Evolutionary conservation across 257 asterid species (phyloP).

Genomic region (Gentiana straminea): DNA sequence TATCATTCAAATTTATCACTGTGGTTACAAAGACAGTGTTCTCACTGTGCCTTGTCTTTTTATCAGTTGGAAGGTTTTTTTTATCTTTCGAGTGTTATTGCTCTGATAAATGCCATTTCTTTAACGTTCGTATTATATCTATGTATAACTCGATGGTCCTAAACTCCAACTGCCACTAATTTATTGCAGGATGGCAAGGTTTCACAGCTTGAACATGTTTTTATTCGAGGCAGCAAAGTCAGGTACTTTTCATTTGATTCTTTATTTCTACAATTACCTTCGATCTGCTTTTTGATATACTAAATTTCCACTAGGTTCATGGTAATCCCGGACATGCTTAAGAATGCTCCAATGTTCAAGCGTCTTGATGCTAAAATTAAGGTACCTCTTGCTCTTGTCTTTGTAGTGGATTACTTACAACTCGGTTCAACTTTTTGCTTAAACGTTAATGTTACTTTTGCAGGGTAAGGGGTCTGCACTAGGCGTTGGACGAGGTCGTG

Average conservation of each 20-base stretch:
- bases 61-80: not conserved
- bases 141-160: not conserved
- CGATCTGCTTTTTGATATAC: not conserved
- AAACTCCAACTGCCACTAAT: constrained; percentile 3
- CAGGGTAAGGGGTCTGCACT: constrained; percentile 91
- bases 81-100: not conserved
- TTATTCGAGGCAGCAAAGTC: constrained; percentile 97
- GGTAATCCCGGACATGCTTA: constrained; percentile 96
- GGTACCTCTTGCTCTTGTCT: constrained; percentile 31
- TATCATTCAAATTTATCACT: too few species aligned
- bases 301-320: constrained; percentile 53
- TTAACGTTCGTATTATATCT: not conserved
- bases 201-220: constrained; percentile 91
- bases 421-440: constrained; percentile 8
- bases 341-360: constrained; percentile 98
- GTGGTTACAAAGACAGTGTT: too few species aligned
- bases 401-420: constrained; percentile 1
- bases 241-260: constrained; percentile 27
- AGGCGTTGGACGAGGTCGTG: constrained; percentile 99
- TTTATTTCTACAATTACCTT: not conserved
- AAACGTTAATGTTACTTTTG: constrained; percentile 18
- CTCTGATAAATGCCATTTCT: not conserved
- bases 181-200: constrained; percentile 77
- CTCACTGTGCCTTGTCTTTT: too few species aligned
- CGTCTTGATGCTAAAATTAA: constrained; percentile 91